Base-by-base conservation (phyloP, 2,329 filamentous ascomycete genomes). In the Graphium sp. region DNA sequence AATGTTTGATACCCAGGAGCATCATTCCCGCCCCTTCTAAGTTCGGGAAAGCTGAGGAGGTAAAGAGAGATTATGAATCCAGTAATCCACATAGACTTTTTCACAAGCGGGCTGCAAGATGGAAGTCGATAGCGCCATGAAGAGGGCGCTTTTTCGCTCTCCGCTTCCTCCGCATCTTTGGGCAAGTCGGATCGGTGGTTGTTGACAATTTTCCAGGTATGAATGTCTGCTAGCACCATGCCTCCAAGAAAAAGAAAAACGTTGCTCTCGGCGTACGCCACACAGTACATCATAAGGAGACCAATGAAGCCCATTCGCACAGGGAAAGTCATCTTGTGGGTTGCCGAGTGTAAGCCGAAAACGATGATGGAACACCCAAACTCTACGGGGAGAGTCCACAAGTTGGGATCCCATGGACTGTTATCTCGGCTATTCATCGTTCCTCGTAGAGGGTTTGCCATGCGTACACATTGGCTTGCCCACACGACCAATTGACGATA, bases 201-300 rank as follows among this genome's bases (percentile, higher is more conserved):
- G n/a, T n/a, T n/a, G n/a, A n/a, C n/a, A n/a, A n/a, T n/a, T n/a
- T n/a, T n/a, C n/a, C 23, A 31, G 5, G 29, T 26, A 4, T 20
- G 29, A 14, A 31, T 15, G 15, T 77, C 69, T 44, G 62, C 63
- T 9, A 74, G 55, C 4, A 75, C 46, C 63, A 75, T 70, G 14
- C 73, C 73, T 1, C 58, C 49, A 9, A 64, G 46, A 42, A 77
- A 77, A 46, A 73, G 55, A 11, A 69, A 56, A 37, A 63, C 66
- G 41, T 68, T 69, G 47, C 70, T 74, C 42, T 81, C 75, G 4
- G 60, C 61, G 29, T 79, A 60, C 44, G 75, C 78, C 42, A 80
- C 53, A 41, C 76, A 77, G 48, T 80, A 81, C 36, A 57, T 53
- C 13, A 69, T 58, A 8, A 81, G 50, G 2, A 43, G 59, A 1